Percentiles rank a stretch among this genome's conserved stretches.
Conservation (phyloP, 2,329 filamentous ascomycete species). For the Nothopassalora personata region DNA sequence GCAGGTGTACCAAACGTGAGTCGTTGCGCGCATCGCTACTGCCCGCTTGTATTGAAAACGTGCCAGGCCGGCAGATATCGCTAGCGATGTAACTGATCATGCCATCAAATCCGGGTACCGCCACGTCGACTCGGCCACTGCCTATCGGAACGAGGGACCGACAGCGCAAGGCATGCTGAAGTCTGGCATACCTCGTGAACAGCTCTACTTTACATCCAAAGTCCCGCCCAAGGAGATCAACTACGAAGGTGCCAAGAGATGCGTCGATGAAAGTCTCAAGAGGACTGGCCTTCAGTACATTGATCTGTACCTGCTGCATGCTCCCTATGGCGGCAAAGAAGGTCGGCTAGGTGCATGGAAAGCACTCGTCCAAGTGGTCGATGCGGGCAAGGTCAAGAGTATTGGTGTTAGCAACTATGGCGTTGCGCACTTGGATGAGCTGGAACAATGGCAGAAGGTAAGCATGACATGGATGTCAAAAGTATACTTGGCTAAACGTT, state of each 20-base stretch:
- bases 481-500: background rate
- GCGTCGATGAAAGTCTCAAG: slow-evolving; percentile 59
- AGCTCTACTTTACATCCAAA: slow-evolving; percentile 61
- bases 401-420: slow-evolving; percentile 54
- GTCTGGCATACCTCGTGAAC: slow-evolving; percentile 48
- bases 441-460: slow-evolving; percentile 49
- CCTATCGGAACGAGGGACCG: slow-evolving; percentile 55
- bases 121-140: slow-evolving; percentile 56
- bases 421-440: slow-evolving; percentile 51
- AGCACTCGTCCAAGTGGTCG: slow-evolving; percentile 50
- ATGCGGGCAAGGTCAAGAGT: slow-evolving; percentile 47
- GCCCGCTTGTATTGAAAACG: slow-evolving; percentile 6
- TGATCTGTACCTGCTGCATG: slow-evolving; percentile 47
- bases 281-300: slow-evolving; percentile 50
- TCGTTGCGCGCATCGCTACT: background rate
- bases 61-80: slow-evolving; percentile 46
- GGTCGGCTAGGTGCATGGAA: slow-evolving; percentile 49
- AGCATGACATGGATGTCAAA: background rate
- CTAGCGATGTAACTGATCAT: slow-evolving; percentile 54
- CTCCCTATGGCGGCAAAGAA: slow-evolving; percentile 49
- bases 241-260: slow-evolving; percentile 60
- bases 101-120: slow-evolving; percentile 53
- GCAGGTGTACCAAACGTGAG: slow-evolving; percentile 35
- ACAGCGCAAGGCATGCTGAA: slow-evolving; percentile 49
- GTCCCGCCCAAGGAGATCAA: slow-evolving; percentile 48